phyloP scores from a whole-genome alignment of 2,329 filamentous ascomycete species.

The Aspergillus sp. region DNA sequence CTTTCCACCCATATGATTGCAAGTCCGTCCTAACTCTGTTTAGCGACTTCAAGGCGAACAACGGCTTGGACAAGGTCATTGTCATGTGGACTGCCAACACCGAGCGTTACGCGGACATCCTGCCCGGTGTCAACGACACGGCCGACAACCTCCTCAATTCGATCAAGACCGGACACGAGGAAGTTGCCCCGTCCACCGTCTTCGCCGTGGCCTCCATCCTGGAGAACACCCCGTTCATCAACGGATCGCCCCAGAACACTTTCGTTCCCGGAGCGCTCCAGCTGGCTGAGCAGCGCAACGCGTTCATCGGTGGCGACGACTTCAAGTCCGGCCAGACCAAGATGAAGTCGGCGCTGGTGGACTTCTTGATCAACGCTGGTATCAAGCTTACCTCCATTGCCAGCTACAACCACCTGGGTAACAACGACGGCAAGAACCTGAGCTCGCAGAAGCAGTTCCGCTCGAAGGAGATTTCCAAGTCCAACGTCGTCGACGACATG shows the following conservation, averaged over 20 bases:
- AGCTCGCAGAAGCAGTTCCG: slow-evolving; percentile 98
- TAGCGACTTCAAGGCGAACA: slow-evolving; percentile 77
- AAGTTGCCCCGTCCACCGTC: slow-evolving; percentile 92
- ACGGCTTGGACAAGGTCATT: slow-evolving; percentile 90
- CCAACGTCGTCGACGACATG: slow-evolving; percentile 99
- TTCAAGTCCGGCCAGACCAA: slow-evolving; percentile 99
- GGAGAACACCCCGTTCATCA: slow-evolving; percentile 92
- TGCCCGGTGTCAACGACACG: slow-evolving; percentile 91
- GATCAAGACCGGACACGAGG: slow-evolving; percentile 81
- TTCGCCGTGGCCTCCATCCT: slow-evolving; percentile 94
- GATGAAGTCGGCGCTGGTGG: slow-evolving; percentile 99
- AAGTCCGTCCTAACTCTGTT: neutral
- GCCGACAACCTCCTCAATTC: slow-evolving; percentile 88
- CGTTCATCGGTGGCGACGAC: slow-evolving; percentile 96
- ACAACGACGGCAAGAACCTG: slow-evolving; percentile 99
- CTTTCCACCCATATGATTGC: no score
- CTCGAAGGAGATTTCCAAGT: slow-evolving; percentile 99
- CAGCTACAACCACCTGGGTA: slow-evolving; percentile 98
- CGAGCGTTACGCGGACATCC: slow-evolving; percentile 87
- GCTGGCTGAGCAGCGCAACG: slow-evolving; percentile 79
- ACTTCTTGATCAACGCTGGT: slow-evolving; percentile 97
- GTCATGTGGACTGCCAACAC: slow-evolving; percentile 99
- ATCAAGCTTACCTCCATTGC: slow-evolving; percentile 99
- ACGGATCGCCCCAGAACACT: slow-evolving; percentile 98
- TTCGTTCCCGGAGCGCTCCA: slow-evolving; percentile 92